Evolutionary conservation across 495 filamentous ascomycete genomes (phyloP), one percentile per base, ranked within the genome.

Genomic region (Barbatosphaeria neglecta): DNA sequence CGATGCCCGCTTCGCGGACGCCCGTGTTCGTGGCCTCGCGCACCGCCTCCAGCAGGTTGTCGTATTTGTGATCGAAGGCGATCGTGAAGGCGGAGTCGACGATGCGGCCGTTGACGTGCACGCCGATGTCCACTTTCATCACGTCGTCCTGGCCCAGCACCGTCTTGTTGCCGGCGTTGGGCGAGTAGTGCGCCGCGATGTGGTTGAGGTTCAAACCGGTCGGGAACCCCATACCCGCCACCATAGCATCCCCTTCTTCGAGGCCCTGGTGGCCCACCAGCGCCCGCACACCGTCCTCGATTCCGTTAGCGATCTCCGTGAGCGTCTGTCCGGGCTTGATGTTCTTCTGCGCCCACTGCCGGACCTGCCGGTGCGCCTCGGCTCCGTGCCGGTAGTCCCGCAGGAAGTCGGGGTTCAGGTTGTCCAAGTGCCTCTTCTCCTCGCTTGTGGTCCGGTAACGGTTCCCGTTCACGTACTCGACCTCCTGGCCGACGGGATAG

Each of bases 11-110:
- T 68, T 85, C 80, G 70, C 77, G 80, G 60, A 95, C 73, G 56
- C 89, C 89, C 31, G 84, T 84, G 60, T 95, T 89, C 45, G 89
- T 95, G 28, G 86, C 86, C 53, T 84, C 87, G 63, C 83, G 84
- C 20, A 90, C 87, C 18, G 88, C 87, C 37, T 74, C 78, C 15
- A 94, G 72, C 15, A 95, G 72, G 49, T 83, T 83, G 57, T 94
- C 87, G 59, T 93, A 94, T 44, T 81, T 78, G 0, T 81, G 85
- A 57, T 95, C 83, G 53, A 88, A 92, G 16, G 87, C 71, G 73
- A 95, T 75, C 11, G 89, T 95, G 61, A 95, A 95, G 5, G 89
- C 89, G 62, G 84, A 89, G 66, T 95, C 89, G 22, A 95, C 85
- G 57, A 95, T 95, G 45, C 83, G 75, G 8, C 89, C 89, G 58